phyloP scores from a whole-genome alignment of 2,329 filamentous ascomycete genomes.

The Ustilaginoidea virens region DNA sequence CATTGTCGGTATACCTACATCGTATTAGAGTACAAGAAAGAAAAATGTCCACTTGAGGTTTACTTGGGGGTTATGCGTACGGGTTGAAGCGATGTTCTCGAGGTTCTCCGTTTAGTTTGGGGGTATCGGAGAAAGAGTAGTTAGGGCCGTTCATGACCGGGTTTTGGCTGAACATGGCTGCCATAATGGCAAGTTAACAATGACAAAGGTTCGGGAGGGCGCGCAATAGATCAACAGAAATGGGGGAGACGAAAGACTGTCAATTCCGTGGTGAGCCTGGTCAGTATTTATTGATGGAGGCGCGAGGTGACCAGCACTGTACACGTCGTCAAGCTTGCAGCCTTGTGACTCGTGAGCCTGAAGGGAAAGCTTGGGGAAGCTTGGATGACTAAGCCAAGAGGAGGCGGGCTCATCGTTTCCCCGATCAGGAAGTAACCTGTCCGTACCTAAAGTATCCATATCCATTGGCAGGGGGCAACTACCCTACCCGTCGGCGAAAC shows the following conservation, averaged over 20 bases:
- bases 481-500: too few species aligned
- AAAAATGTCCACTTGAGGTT: too few species aligned
- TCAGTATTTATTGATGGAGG: conserved; percentile 2
- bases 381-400: conserved; percentile 24
- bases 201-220: too few species aligned
- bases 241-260: too few species aligned
- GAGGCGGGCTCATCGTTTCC: not conserved
- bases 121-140: conserved; percentile 51
- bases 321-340: conserved; percentile 17
- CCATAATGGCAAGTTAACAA: conserved; percentile 38
- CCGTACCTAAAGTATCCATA: too few species aligned
- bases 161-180: conserved; percentile 56
- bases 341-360: conserved; percentile 5
- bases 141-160: conserved; percentile 52
- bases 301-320: conserved; percentile 11
- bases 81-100: conserved; percentile 82
- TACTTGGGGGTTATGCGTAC: conserved; percentile 45
- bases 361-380: conserved; percentile 15
- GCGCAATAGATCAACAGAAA: too few species aligned
- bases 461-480: too few species aligned
- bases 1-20: conserved; percentile 86
- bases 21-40: too few species aligned
- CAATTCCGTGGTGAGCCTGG: too few species aligned
- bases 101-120: conserved; percentile 37
- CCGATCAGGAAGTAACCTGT: conserved; percentile 1